A percentile compares a stretch with the other conserved stretches of the same genome.
Evolutionary conservation across 352 stramenopile species (phyloP).

Genomic region (Pythium monospermum): DNA sequence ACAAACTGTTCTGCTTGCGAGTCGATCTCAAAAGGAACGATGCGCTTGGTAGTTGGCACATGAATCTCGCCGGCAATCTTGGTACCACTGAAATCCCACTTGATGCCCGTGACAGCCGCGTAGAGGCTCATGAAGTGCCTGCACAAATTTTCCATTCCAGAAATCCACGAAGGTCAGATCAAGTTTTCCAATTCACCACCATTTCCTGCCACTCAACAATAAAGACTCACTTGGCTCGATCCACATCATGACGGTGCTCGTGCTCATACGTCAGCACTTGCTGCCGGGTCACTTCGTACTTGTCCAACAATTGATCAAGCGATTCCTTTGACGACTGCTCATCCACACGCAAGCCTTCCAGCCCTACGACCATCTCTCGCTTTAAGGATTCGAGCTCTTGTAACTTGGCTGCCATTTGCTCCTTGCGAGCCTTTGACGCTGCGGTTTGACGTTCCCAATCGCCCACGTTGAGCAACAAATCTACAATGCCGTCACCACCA

Average conservation of each 20-base stretch:
- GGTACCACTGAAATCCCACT: slow-evolving; percentile 60
- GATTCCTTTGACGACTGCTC: slow-evolving; percentile 67
- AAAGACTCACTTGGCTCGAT: slow-evolving; percentile 49
- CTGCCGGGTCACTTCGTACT: slow-evolving; percentile 62
- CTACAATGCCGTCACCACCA: slow-evolving; percentile 17
- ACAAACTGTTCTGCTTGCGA: slow-evolving; percentile 45
- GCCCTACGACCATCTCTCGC: slow-evolving; percentile 54
- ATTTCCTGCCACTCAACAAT: background rate
- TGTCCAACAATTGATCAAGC: slow-evolving; percentile 51
- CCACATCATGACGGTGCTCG: slow-evolving; percentile 64
- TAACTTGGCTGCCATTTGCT: slow-evolving; percentile 46
- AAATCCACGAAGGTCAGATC: background rate
- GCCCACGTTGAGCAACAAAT: slow-evolving; percentile 50
- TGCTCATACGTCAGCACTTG: slow-evolving; percentile 52
- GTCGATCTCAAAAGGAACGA: slow-evolving; percentile 57
- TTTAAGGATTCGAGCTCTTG: slow-evolving; percentile 65
- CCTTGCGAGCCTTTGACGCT: slow-evolving; percentile 35
- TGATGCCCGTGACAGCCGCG: slow-evolving; percentile 70
- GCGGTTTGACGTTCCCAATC: slow-evolving; percentile 63
- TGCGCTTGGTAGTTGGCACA: slow-evolving; percentile 45
- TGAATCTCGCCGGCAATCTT: slow-evolving; percentile 64
- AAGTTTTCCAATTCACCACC: background rate
- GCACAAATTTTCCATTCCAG: no score
- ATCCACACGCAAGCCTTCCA: slow-evolving; percentile 62
- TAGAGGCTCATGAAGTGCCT: slow-evolving; percentile 80